Base-by-base conservation (phyloP, 306 rosid species). In the Vigna mungo region DNA sequence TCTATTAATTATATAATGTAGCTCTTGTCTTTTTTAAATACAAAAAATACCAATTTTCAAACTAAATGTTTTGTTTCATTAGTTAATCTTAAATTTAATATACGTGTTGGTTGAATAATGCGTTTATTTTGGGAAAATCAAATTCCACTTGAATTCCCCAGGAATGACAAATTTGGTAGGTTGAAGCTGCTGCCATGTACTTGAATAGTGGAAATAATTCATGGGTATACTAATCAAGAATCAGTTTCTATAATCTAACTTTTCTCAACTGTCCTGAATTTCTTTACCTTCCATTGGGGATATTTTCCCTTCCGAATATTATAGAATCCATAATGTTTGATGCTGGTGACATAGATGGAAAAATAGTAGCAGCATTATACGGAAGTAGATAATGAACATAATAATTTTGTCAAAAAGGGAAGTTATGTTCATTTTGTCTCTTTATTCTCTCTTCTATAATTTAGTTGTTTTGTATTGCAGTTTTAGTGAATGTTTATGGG, bases 301-400 rank as follows among this genome's bases (percentile, higher is more conserved):
- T 21, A 16, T 65, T 16, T 65, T 72, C 53, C 27, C 68, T 62
- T 62, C 7, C 30, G 18, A 73, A 5, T 20, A 55, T 54, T 64
- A 54, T 46, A 44, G 15, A 68, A 80, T 67, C 79, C n/a, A 21
- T 47, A 14, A 55, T 55, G 21, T 56, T 58, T 72, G 56, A 64
- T 65, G 59, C 34, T 27, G 34, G 79, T 64, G 53, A 41, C 27
- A 54, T 62, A 54, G 64, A 62, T 71, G 47, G 81, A 21, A 9
- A 7, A 54, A 34, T 39, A 41, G 53, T 25, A 44, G 32, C 53
- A 77, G 30, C 52, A 49, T 56, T 71, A 63, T 47, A 65, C 39
- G 16, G 75, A 48, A 60, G 46, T 80, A 65, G 48, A 17, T 70
- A 68, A 74, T 83, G 68, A 66, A 41, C 64, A 48, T 58, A 7